These are phyloP conservation scores for Curvularia hawaiiensis DNA, from an alignment of 2,329 filamentous ascomycete species.

Conservation along the genomic window DNA sequence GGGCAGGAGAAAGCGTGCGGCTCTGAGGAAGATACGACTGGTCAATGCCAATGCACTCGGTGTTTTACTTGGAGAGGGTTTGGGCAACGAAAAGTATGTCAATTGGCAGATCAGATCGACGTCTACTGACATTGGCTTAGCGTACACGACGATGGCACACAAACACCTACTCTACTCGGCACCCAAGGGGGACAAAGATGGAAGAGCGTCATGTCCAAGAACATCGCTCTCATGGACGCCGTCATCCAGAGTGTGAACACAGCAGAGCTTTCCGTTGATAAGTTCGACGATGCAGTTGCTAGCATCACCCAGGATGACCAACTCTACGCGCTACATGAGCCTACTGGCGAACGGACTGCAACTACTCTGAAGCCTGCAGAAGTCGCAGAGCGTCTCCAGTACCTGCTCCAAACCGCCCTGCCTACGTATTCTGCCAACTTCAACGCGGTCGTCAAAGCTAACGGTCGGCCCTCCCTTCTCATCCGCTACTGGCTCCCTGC, in stretches of 20 bases:
- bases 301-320: conserved; percentile 60
- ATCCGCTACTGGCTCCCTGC: conserved; percentile 90
- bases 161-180: conserved; percentile 48
- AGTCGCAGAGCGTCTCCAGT: conserved; percentile 69
- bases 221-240: conserved; percentile 83
- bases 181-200: conserved; percentile 58
- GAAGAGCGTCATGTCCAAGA: conserved; percentile 79
- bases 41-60: conserved; percentile 87
- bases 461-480: conserved; percentile 76
- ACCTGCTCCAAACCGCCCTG: conserved; percentile 71
- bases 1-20: conserved; percentile 73
- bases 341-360: conserved; percentile 41
- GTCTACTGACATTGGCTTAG: conserved; percentile 54
- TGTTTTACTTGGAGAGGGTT: conserved; percentile 82
- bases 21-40: conserved; percentile 73
- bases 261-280: conserved; percentile 60
- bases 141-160: conserved; percentile 62
- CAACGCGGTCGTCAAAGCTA: conserved; percentile 60
- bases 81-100: conserved; percentile 60
- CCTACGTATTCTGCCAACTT: conserved; percentile 68
- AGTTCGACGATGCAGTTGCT: conserved; percentile 62
- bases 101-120: not conserved
- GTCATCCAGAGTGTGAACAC: conserved; percentile 74
- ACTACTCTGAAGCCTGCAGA: conserved; percentile 54
- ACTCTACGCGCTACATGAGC: conserved; percentile 51